These are phyloP conservation scores for Yamadazyma insecticola DNA, from an alignment of 805 yeast species.

Conservation along the genomic window DNA sequence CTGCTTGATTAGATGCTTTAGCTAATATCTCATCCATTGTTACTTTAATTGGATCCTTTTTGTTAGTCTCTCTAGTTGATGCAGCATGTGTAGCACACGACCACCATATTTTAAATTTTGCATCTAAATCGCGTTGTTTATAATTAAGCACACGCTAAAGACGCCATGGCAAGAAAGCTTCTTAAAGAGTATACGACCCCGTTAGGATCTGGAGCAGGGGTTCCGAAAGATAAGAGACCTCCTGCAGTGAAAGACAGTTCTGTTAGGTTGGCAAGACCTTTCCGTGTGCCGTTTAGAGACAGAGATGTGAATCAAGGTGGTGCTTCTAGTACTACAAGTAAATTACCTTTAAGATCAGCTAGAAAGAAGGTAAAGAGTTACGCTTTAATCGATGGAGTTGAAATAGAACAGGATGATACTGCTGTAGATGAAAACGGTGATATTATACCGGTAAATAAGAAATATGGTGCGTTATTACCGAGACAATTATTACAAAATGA, in stretches of 20 bases:
- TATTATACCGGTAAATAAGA: slow-evolving; percentile 20
- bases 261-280: slow-evolving; percentile 57
- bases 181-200: slow-evolving; percentile 39
- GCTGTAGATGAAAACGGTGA: slow-evolving; percentile 9
- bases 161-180: slow-evolving; percentile 22
- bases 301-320: slow-evolving; percentile 9
- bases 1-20: slow-evolving; percentile 71
- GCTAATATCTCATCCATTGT: slow-evolving; percentile 40
- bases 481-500: slow-evolving; percentile 42
- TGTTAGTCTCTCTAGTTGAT: not conserved
- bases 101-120: not conserved
- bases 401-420: slow-evolving; percentile 7
- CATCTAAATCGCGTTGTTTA: slow-evolving; percentile 1
- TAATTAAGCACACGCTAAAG: slow-evolving; percentile 17
- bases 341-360: slow-evolving; percentile 19
- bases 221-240: slow-evolving; percentile 52
- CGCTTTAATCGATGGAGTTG: slow-evolving; percentile 20
- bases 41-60: not conserved
- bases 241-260: slow-evolving; percentile 50
- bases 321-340: slow-evolving; percentile 7
- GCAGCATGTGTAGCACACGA: not conserved
- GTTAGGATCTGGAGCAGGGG: slow-evolving; percentile 67
- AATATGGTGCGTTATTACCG: slow-evolving; percentile 58
- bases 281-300: slow-evolving; percentile 55
- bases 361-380: slow-evolving; percentile 29